Conservation (phyloP, 768 basidiomycete species). For the Calocera viscosa region DNA sequence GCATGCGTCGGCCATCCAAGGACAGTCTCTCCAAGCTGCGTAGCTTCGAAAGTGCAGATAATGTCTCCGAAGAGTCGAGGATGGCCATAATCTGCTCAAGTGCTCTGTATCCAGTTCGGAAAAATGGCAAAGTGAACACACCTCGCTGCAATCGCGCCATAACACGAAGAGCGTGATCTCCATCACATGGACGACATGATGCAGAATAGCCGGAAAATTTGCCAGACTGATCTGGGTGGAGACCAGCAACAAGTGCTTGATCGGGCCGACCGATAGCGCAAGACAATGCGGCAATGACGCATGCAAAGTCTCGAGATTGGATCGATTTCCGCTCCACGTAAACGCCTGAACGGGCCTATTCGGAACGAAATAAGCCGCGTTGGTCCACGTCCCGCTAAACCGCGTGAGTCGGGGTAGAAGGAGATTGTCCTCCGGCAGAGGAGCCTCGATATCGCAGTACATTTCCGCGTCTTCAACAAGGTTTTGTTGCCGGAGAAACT, state of each 20-base stretch:
- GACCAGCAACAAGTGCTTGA: neutral
- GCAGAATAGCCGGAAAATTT: neutral
- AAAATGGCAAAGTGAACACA: neutral
- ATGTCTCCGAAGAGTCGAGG: neutral
- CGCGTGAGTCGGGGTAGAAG: neutral
- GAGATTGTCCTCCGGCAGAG: neutral
- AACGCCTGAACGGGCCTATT: neutral
- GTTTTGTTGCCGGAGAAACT: neutral
- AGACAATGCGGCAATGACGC: neutral
- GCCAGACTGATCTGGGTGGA: neutral
- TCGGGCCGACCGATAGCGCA: neutral
- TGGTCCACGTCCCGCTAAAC: neutral
- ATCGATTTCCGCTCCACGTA: neutral
- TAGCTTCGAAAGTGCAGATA: neutral
- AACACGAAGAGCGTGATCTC: neutral
- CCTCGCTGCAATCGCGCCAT: neutral
- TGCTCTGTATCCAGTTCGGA: neutral
- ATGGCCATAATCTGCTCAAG: neutral
- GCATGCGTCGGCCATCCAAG: neutral
- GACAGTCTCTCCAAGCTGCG: neutral
- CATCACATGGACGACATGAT: neutral
- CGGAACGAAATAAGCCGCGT: slow-evolving; percentile 1
- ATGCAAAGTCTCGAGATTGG: neutral
- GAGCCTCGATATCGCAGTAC: slow-evolving; percentile 6
- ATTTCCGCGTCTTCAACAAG: neutral